A percentile compares a stretch with the other conserved stretches of the same genome.
Conservation (phyloP, 2,329 filamentous ascomycete species). For the Ramularia collo-cygni region DNA sequence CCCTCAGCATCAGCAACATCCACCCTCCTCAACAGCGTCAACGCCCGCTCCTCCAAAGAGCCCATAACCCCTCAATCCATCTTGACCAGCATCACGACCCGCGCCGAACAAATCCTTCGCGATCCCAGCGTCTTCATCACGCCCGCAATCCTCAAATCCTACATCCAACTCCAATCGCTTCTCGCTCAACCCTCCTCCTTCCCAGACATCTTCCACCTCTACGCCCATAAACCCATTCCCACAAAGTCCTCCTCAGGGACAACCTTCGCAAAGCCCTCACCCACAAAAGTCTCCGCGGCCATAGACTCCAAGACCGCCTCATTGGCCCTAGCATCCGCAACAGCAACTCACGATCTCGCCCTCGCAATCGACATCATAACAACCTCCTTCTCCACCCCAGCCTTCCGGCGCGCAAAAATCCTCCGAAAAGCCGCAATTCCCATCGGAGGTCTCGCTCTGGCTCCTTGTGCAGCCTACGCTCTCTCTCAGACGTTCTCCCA, state of each 20-base stretch:
- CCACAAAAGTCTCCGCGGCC: constrained; percentile 46
- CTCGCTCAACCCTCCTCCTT: constrained; percentile 69
- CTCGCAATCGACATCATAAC: constrained; percentile 71
- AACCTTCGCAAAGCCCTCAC: constrained; percentile 56
- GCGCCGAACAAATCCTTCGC: constrained; percentile 63
- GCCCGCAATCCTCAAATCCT: constrained; percentile 61
- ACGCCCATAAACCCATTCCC: constrained; percentile 74
- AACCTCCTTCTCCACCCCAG: constrained; percentile 58
- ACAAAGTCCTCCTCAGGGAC: constrained; percentile 46
- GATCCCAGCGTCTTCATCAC: constrained; percentile 77
- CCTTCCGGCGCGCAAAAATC: constrained; percentile 62
- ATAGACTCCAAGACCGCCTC: constrained; percentile 65
- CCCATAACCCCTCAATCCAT: constrained; percentile 32
- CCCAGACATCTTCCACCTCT: constrained; percentile 72
- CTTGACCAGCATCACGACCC: constrained; percentile 42
- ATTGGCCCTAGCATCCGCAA: constrained; percentile 69
- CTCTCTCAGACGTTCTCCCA: constrained; percentile 60
- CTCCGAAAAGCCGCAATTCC: constrained; percentile 59
- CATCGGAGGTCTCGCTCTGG: constrained; percentile 46
- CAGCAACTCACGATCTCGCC: constrained; percentile 69
- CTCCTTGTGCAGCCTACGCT: constrained; percentile 63
- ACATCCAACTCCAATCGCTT: constrained; percentile 68
- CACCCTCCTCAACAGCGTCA: constrained; percentile 46
- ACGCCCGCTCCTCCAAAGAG: constrained; percentile 25
- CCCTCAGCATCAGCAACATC: constrained; percentile 42